Evolutionary conservation across 495 filamentous ascomycete species (phyloP).

Genomic region (Viridothelium virens): DNA sequence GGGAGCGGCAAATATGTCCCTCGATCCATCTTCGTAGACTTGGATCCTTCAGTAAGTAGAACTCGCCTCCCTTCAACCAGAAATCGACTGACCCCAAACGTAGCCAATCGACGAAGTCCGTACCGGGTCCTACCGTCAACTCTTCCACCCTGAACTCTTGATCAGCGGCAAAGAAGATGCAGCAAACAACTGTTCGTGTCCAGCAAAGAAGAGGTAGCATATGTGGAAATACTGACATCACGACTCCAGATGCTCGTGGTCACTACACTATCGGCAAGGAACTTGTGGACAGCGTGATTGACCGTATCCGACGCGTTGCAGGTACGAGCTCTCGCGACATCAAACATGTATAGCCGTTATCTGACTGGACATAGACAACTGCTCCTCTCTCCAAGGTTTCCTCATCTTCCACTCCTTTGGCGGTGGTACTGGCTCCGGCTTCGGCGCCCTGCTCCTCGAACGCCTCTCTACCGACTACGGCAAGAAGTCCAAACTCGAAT

Average conservation of each 20-base stretch:
- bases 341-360: conserved; percentile 12
- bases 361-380: conserved; percentile 58
- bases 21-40: conserved; percentile 79
- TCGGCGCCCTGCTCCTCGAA: conserved; percentile 79
- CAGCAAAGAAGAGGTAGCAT: background rate
- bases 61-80: background rate
- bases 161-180: conserved; percentile 92
- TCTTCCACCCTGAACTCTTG: conserved; percentile 82
- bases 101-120: conserved; percentile 85
- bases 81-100: background rate
- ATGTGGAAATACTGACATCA: conserved; percentile 19
- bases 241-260: conserved; percentile 63
- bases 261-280: conserved; percentile 94
- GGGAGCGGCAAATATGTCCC: conserved; percentile 83
- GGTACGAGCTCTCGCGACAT: conserved; percentile 40
- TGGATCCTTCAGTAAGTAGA: conserved; percentile 67
- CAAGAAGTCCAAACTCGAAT: conserved; percentile 94
- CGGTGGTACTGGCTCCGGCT: conserved; percentile 85
- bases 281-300: conserved; percentile 72
- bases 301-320: conserved; percentile 75
- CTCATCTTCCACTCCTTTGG: conserved; percentile 92
- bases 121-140: conserved; percentile 70
- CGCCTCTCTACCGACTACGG: conserved; percentile 81
- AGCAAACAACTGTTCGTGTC: conserved; percentile 68
- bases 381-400: conserved; percentile 82